A percentile compares a stretch with the other conserved stretches of the same genome.
These are phyloP conservation scores for Polytrichum commune DNA, from an alignment of 225 moss, liverwort and hornwort genomes.

Conservation along the genomic window DNA sequence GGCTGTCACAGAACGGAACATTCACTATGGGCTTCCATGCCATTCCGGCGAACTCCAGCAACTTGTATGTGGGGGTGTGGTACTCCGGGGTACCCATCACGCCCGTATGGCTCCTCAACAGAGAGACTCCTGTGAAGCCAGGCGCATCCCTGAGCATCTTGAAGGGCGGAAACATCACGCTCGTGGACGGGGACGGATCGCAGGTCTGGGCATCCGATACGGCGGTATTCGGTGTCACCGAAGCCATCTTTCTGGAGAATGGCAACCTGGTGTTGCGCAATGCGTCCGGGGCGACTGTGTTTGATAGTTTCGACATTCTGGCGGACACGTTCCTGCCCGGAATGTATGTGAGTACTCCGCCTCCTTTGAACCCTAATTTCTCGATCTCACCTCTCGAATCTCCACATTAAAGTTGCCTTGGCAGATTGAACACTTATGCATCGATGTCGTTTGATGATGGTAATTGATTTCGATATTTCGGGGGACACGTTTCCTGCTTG, in stretches of 20 bases:
- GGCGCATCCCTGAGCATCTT: slow-evolving; percentile 27
- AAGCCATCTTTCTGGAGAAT: slow-evolving; percentile 29
- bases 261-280: slow-evolving; percentile 37
- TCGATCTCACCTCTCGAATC: no score
- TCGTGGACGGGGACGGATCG: slow-evolving; percentile 19
- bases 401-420: no score
- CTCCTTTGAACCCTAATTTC: no score
- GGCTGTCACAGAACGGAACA: slow-evolving; percentile 32
- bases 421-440: no score
- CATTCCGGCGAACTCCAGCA: slow-evolving; percentile 21
- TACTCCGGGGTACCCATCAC: slow-evolving; percentile 30
- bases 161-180: slow-evolving; percentile 16
- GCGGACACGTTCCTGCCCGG: slow-evolving; percentile 37
- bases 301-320: slow-evolving; percentile 39
- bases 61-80: slow-evolving; percentile 37
- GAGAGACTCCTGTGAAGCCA: slow-evolving; percentile 14
- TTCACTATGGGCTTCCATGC: slow-evolving; percentile 36
- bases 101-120: slow-evolving; percentile 41
- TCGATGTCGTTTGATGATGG: no score
- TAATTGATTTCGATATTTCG: no score
- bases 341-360: slow-evolving; percentile 14
- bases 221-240: slow-evolving; percentile 6
- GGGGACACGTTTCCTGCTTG: no score
- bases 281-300: slow-evolving; percentile 5
- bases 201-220: slow-evolving; percentile 24